Percentiles rank a stretch among this genome's conserved stretches.
Evolutionary conservation across 208 protist genomes (phyloP).

Genomic region (Acanthamoeba culbertsoni): DNA sequence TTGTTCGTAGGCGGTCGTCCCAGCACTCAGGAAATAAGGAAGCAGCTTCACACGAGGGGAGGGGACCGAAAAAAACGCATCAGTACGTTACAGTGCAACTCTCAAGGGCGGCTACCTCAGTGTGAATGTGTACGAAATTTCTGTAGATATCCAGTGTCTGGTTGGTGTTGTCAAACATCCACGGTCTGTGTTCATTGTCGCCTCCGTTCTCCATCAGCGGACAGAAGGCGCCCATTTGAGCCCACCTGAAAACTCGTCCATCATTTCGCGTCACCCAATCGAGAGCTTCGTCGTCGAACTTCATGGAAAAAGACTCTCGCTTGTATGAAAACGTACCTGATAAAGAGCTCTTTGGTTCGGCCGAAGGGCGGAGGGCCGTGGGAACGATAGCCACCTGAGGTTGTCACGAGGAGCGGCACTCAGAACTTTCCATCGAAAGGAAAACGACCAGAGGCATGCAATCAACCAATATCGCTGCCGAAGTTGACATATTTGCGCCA

Average conservation of each 20-base stretch:
- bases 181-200: slow-evolving; percentile 52
- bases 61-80: too few relatives aligned
- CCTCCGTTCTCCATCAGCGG: slow-evolving; percentile 70
- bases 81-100: too few relatives aligned
- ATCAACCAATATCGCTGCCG: slow-evolving; percentile 56
- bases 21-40: slow-evolving; percentile 25
- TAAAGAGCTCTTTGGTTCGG: slow-evolving; percentile 45
- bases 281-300: too few relatives aligned
- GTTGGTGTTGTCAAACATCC: slow-evolving; percentile 57
- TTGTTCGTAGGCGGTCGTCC: slow-evolving; percentile 42
- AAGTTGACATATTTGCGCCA: slow-evolving; percentile 64
- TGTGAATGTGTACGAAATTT: slow-evolving; percentile 59
- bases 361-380: background rate
- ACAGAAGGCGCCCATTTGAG: slow-evolving; percentile 56
- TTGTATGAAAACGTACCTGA: background rate
- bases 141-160: slow-evolving; percentile 60
- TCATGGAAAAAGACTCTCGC: too few relatives aligned
- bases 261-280: too few relatives aligned
- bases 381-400: background rate
- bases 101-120: background rate
- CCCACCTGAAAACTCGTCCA: too few relatives aligned
- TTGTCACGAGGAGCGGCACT: background rate
- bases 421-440: background rate
- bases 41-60: background rate
- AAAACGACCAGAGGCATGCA: background rate